Conservation (phyloP, 2,329 filamentous ascomycete genomes). For the Paecilomyces variotii region DNA sequence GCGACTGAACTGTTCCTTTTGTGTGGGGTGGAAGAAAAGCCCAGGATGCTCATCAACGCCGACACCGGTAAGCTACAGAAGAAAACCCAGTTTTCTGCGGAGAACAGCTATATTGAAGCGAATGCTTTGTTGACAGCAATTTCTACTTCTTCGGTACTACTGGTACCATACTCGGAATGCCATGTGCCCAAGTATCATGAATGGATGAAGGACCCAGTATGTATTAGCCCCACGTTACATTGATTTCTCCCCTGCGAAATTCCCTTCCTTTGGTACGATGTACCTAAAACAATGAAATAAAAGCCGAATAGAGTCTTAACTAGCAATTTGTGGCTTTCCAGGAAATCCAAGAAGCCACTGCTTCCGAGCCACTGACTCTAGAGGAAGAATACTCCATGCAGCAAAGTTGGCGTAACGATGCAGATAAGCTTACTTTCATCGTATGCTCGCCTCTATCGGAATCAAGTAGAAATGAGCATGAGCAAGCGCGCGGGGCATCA, state of each 20-base stretch:
- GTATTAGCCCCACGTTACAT: slow-evolving; percentile 1
- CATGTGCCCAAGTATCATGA: slow-evolving; percentile 78
- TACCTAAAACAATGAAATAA: not conserved
- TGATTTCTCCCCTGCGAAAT: not conserved
- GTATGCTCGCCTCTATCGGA: slow-evolving; percentile 49
- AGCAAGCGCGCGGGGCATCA: not conserved
- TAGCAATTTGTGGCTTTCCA: slow-evolving; percentile 1
- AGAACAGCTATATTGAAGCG: too few relatives aligned
- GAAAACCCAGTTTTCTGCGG: not conserved
- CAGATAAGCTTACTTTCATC: slow-evolving; percentile 91
- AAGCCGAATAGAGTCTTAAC: slow-evolving; percentile 1
- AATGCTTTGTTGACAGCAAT: slow-evolving; percentile 48
- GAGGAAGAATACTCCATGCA: slow-evolving; percentile 87
- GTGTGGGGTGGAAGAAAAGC: not conserved
- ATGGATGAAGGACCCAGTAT: slow-evolving; percentile 81
- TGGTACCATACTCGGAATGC: slow-evolving; percentile 75
- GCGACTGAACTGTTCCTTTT: not conserved
- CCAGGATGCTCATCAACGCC: slow-evolving; percentile 26
- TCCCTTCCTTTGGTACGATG: not conserved
- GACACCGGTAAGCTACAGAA: slow-evolving; percentile 20
- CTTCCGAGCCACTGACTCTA: slow-evolving; percentile 74
- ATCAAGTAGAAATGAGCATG: slow-evolving; percentile 4
- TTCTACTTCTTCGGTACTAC: slow-evolving; percentile 55
- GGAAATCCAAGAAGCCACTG: slow-evolving; percentile 74
- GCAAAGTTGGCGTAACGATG: slow-evolving; percentile 69